phyloP scores from a whole-genome alignment of 2,329 filamentous ascomycete genomes.

The Alternaria conjuncta region DNA sequence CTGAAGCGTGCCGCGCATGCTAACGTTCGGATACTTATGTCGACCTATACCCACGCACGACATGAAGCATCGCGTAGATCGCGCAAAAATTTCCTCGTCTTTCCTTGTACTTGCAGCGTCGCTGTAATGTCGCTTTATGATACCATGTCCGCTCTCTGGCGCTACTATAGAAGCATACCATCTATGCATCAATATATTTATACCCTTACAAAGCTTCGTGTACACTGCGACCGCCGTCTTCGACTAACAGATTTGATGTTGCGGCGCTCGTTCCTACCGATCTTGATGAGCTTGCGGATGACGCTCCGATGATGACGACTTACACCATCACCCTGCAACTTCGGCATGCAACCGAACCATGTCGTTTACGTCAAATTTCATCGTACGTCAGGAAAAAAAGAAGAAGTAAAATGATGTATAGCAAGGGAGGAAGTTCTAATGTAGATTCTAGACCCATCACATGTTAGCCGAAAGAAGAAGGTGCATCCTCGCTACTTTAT shows the following conservation, averaged over 20 bases:
- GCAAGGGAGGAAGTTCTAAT: neutral
- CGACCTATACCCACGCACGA: neutral
- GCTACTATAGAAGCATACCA: neutral
- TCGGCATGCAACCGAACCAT: neutral
- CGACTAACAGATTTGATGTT: neutral
- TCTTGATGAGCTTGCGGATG: neutral
- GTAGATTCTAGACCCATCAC: neutral
- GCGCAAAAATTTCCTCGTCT: neutral
- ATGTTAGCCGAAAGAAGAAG: neutral
- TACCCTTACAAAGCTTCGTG: neutral
- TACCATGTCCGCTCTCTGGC: neutral
- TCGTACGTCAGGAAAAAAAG: neutral
- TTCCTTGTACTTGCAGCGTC: neutral
- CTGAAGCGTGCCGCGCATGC: slow-evolving; percentile 3
- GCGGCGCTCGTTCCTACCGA: neutral
- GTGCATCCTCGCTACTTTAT: neutral
- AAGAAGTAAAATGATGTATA: neutral
- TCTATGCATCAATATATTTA: neutral
- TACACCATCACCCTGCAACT: neutral
- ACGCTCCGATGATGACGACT: neutral
- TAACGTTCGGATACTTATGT: neutral
- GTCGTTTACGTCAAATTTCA: neutral
- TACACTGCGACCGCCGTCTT: too few species aligned
- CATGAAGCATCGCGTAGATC: neutral
- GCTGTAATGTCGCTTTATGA: neutral